A percentile compares a stretch with the other conserved stretches of the same genome.
These are phyloP conservation scores for Mitragyna speciosa DNA, from an alignment of 257 asterid species.

Conservation along the genomic window DNA sequence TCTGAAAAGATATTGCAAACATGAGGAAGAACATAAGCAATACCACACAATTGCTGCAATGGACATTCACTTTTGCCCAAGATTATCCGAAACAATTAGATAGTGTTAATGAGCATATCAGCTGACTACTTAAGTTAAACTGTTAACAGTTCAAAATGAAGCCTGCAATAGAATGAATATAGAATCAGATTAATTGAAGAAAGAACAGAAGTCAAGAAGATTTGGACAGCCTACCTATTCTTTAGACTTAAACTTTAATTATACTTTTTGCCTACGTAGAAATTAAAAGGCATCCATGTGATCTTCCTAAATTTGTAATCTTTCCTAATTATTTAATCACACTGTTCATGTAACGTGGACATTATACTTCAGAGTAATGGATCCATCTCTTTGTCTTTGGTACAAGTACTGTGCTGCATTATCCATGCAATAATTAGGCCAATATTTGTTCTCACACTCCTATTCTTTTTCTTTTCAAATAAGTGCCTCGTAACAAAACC, in stretches of 20 bases:
- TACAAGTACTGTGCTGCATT: neutral
- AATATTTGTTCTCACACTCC: too few species aligned
- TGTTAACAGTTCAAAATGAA: neutral
- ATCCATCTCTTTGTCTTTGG: neutral
- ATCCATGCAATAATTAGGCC: neutral
- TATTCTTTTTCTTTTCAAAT: too few species aligned
- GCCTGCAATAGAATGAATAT: neutral
- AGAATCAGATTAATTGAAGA: neutral
- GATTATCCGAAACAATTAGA: neutral
- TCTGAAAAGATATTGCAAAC: slow-evolving; percentile 8
- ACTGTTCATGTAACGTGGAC: too few species aligned
- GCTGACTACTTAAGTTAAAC: too few species aligned
- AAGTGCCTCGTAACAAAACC: neutral
- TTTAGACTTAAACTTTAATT: neutral
- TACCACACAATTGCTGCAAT: neutral
- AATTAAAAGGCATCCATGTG: neutral
- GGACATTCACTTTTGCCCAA: neutral
- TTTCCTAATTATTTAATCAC: too few species aligned
- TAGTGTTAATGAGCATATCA: neutral
- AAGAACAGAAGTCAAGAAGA: neutral
- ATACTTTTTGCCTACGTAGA: neutral
- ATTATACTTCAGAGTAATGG: too few species aligned
- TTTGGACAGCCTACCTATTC: neutral
- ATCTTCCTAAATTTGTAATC: neutral
- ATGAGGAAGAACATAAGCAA: neutral